phyloP scores from a whole-genome alignment of 2,329 filamentous ascomycete species.

The Fonsecaea monophora region DNA sequence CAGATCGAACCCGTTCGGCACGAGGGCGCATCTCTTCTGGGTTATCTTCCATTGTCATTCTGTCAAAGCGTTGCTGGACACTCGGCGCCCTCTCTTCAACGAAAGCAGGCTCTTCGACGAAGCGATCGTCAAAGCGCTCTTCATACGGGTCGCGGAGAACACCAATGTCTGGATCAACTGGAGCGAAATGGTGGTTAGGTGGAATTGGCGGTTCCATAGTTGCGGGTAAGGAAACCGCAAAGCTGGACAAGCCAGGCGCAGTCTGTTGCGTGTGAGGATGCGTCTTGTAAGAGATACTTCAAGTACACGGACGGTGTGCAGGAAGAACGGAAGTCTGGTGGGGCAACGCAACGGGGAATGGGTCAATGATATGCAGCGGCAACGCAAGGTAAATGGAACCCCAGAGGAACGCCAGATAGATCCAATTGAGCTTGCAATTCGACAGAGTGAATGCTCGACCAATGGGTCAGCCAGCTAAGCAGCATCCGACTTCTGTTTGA shows the following conservation, averaged over 20 bases:
- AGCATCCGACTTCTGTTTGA: not conserved
- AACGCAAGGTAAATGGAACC: constrained; percentile 1
- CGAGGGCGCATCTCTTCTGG: constrained; percentile 23
- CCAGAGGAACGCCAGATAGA: not conserved
- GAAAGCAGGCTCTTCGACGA: constrained; percentile 16
- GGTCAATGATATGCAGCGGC: constrained; percentile 15
- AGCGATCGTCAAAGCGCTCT: constrained; percentile 15
- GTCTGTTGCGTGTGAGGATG: constrained; percentile 29
- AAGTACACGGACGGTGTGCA: constrained; percentile 8
- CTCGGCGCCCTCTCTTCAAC: constrained; percentile 32
- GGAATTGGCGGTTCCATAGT: constrained; percentile 34
- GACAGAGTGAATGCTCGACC: not conserved
- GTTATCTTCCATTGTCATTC: constrained; percentile 30
- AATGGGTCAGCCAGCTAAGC: constrained; percentile 7
- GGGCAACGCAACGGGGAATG: constrained; percentile 21
- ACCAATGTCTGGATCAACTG: constrained; percentile 23
- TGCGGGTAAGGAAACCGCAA: constrained; percentile 9
- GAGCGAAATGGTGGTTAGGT: constrained; percentile 29
- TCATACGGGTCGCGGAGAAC: constrained; percentile 17
- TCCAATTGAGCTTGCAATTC: not conserved
- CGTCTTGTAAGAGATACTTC: constrained; percentile 22
- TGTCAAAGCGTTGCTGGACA: constrained; percentile 31
- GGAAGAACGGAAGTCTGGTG: constrained; percentile 23
- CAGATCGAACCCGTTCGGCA: constrained; percentile 17
- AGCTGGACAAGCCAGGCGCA: constrained; percentile 31